These are phyloP conservation scores for Kazachstania psychrophila DNA, from an alignment of 805 yeast genomes.

Conservation along the genomic window DNA sequence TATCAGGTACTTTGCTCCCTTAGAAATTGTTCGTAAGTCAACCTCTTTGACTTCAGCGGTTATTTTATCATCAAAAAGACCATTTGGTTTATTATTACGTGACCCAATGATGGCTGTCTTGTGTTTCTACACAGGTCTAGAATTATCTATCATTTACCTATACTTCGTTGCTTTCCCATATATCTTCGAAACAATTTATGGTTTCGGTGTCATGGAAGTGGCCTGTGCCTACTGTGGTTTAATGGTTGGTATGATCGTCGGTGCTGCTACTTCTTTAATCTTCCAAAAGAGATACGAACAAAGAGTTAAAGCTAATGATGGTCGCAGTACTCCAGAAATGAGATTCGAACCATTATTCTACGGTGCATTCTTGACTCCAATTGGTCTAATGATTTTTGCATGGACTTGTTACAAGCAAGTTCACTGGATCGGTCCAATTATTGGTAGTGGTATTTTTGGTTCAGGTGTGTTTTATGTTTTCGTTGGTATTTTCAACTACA, in stretches of 20 bases:
- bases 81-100: slow-evolving; percentile 36
- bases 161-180: slow-evolving; percentile 60
- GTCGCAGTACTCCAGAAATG: slow-evolving; percentile 48
- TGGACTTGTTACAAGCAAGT: slow-evolving; percentile 56
- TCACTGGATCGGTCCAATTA: slow-evolving; percentile 66
- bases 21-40: slow-evolving; percentile 33
- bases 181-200: slow-evolving; percentile 44
- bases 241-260: slow-evolving; percentile 41
- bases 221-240: slow-evolving; percentile 60
- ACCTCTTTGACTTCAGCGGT: slow-evolving; percentile 38
- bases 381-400: slow-evolving; percentile 64
- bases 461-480: slow-evolving; percentile 58
- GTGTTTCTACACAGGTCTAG: slow-evolving; percentile 48
- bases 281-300: slow-evolving; percentile 38
- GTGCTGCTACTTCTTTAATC: slow-evolving; percentile 35
- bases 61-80: slow-evolving; percentile 41
- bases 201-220: slow-evolving; percentile 42
- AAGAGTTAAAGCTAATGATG: slow-evolving; percentile 38
- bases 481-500: slow-evolving; percentile 57
- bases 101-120: slow-evolving; percentile 51
- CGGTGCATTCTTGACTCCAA: slow-evolving; percentile 58
- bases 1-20: slow-evolving; percentile 34
- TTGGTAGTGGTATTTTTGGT: slow-evolving; percentile 69
- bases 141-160: slow-evolving; percentile 52
- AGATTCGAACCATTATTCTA: slow-evolving; percentile 50